These are phyloP conservation scores for Ulmus americana DNA, from an alignment of 331 rosid genomes.

Conservation along the genomic window DNA sequence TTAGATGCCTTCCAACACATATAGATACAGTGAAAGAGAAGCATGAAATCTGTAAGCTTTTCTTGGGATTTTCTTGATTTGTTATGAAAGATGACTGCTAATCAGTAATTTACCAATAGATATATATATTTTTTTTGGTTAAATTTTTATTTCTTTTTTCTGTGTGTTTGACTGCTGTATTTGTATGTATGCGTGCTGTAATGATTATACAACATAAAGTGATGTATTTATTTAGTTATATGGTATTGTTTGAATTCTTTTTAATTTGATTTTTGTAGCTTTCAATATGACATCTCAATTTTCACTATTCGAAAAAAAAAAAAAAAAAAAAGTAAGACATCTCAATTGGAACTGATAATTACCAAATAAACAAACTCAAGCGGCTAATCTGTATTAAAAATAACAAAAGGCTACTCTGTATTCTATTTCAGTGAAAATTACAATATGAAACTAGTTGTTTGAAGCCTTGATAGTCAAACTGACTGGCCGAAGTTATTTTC, in stretches of 20 bases:
- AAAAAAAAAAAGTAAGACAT: no score
- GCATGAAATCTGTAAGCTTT: conserved; percentile 30
- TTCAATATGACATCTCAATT: conserved; percentile 19
- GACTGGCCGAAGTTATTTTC: no score
- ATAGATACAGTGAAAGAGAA: conserved; percentile 39
- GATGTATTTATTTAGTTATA: background rate
- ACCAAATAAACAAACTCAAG: background rate
- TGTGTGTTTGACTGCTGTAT: conserved; percentile 11
- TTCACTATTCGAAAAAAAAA: no score
- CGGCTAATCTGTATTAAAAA: no score
- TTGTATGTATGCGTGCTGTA: conserved; percentile 8
- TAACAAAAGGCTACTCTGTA: no score
- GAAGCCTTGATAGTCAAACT: no score
- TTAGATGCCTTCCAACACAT: conserved; percentile 44
- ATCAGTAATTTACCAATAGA: conserved; percentile 30
- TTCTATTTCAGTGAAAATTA: no score
- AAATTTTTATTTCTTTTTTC: background rate
- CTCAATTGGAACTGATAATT: background rate
- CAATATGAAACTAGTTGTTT: no score
- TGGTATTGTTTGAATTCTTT: background rate
- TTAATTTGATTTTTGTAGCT: background rate
- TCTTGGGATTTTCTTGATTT: conserved; percentile 35
- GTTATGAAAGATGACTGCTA: conserved; percentile 34
- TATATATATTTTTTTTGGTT: background rate
- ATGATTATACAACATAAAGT: conserved; percentile 8